A percentile compares a stretch with the other conserved stretches of the same genome.
phyloP scores from a whole-genome alignment of 2,329 filamentous ascomycete species.

The Uncinocarpus reesii region DNA sequence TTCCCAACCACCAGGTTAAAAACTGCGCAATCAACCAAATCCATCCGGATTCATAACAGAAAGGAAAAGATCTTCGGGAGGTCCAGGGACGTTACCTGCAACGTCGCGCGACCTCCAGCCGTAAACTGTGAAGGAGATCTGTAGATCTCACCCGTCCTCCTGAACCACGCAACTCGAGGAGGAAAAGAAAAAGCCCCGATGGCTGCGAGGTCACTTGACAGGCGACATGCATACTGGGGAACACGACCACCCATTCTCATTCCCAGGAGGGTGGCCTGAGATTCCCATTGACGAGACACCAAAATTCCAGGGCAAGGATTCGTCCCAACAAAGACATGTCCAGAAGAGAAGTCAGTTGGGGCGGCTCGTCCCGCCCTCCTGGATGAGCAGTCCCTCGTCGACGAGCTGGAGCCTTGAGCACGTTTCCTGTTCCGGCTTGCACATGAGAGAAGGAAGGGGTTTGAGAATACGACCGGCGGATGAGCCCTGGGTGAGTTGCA shows the following conservation, averaged over 20 bases:
- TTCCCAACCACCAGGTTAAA: neutral
- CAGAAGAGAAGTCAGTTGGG: neutral
- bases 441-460: neutral
- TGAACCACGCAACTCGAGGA: neutral
- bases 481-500: neutral
- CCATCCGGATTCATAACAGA: neutral
- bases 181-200: neutral
- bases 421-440: neutral
- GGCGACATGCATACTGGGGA: too few relatives aligned
- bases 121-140: neutral
- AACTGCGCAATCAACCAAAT: neutral
- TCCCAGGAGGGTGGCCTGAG: neutral
- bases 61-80: neutral
- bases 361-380: neutral
- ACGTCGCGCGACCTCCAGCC: neutral
- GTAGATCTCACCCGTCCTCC: neutral
- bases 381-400: neutral
- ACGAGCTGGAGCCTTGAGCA: neutral
- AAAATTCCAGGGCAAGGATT: neutral
- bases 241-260: neutral
- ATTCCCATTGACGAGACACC: too few relatives aligned
- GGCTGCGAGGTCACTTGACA: neutral
- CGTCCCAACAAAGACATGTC: neutral
- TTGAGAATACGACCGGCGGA: neutral
- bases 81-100: too few relatives aligned